A percentile compares a stretch with the other conserved stretches of the same genome.
These are phyloP conservation scores for Drechslerella coelobrocha DNA, from an alignment of 2,329 filamentous ascomycete genomes.

Conservation along the genomic window DNA sequence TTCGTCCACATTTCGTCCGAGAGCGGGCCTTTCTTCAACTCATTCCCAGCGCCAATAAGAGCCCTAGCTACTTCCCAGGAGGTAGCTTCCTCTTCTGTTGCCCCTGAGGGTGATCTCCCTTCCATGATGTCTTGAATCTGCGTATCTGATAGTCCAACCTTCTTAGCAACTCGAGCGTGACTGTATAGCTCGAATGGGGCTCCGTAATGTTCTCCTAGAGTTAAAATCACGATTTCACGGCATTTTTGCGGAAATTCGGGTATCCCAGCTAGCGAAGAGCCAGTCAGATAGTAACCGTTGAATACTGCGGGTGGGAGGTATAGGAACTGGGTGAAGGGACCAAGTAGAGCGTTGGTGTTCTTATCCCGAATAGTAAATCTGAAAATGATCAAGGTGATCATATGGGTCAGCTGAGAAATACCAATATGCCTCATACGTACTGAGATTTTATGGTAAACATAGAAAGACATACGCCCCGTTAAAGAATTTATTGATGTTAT, in stretches of 20 bases:
- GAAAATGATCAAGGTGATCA: not conserved
- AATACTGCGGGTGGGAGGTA: constrained; percentile 13
- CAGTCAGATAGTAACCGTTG: constrained; percentile 1
- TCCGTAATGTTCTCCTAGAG: constrained; percentile 25
- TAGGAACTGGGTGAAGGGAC: constrained; percentile 27
- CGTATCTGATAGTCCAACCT: constrained; percentile 14
- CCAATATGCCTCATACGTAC: too few relatives aligned
- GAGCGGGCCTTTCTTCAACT: constrained; percentile 15
- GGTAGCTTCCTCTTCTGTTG: constrained; percentile 16
- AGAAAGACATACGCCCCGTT: constrained; percentile 6
- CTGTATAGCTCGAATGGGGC: constrained; percentile 26
- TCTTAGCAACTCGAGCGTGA: constrained; percentile 18
- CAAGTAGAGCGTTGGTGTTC: constrained; percentile 16
- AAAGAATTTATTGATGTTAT: constrained; percentile 13
- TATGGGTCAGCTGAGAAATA: not conserved
- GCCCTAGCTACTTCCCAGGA: constrained; percentile 29
- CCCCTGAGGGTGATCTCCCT: constrained; percentile 16
- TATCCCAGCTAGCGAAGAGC: constrained; percentile 2
- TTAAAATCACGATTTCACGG: constrained; percentile 29
- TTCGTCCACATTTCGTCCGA: constrained; percentile 15
- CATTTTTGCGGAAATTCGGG: constrained; percentile 18
- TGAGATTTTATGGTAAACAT: not conserved
- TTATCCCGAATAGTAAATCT: constrained; percentile 27
- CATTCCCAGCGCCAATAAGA: constrained; percentile 2
- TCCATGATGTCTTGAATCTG: constrained; percentile 29